Evolutionary conservation across 495 filamentous ascomycete species (phyloP), one percentile per base, ranked within the genome.

Genomic region (Daldinia vernicosa): DNA sequence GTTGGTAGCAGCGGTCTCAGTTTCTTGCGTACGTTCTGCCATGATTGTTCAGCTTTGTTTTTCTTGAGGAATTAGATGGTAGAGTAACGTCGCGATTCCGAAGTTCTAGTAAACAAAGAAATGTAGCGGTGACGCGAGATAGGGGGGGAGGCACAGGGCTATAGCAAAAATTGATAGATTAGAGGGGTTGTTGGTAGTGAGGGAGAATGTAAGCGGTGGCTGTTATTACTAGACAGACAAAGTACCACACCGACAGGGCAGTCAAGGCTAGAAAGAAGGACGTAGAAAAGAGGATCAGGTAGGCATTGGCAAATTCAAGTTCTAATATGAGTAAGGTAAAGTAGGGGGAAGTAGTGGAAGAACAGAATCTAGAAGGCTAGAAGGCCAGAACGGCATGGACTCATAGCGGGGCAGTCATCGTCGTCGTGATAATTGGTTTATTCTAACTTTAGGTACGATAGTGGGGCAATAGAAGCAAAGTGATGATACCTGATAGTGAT

Each of bases 21-120:
- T 56, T 62, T 82, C 58, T 65, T 80, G 80, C 7, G 78, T 75
- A 9, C 76, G 76, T 28, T 80, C 74, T 61, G 77, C 75, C 60
- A 84, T 75, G 55, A 70, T 71, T 53, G 27, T 67, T 56, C 79
- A 76, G 65, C 56, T 52, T 26, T 51, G 3, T 14, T 53, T 52
- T 15, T 53, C 43, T 52, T 35, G 0, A 33, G 15, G 7, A 39
- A 19, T 35, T 40, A 8, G 32, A 27, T 47, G 22, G 39, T 17
- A 26, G 37, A 30, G 54, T 37, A 39, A 43, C 4, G 32, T 40
- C n/a, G 50, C 40, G 15, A 22, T 39, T 35, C 28, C 32, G 32
- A n/a, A 22, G 22, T 51, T 45, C 19, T 43, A 47, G 14, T 5
- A 35, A 69, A 61, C 24, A 22, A 32, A 33, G 22, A 27, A 17